Evolutionary conservation across 306 rosid species (phyloP).

Genomic region (Quercus bicolor): DNA sequence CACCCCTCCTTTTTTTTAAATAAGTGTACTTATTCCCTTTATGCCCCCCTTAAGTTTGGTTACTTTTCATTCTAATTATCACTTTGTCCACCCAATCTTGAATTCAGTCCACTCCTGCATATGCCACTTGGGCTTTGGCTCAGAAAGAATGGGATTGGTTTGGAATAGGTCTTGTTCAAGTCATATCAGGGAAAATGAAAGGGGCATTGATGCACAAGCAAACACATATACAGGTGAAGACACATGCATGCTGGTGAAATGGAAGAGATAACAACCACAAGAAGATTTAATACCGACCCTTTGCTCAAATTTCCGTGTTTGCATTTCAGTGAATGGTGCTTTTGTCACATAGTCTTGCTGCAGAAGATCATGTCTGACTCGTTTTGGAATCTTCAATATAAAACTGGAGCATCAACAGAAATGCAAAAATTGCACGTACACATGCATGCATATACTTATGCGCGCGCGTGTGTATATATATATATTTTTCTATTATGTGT

Average conservation of each 20-base stretch:
- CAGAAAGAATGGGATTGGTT: background rate
- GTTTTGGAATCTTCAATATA: constrained; percentile 49
- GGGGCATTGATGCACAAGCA: constrained; percentile 1
- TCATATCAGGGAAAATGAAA: constrained; percentile 1
- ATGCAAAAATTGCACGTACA: constrained; percentile 14
- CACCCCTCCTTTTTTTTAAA: too few relatives aligned
- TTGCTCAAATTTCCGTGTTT: constrained; percentile 38
- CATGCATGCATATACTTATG: background rate
- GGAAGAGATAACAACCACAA: background rate
- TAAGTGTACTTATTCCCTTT: too few relatives aligned
- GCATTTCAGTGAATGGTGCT: constrained; percentile 40
- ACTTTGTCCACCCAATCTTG: too few relatives aligned
- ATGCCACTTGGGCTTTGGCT: background rate
- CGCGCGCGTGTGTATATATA: too few relatives aligned
- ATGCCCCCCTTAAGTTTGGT: too few relatives aligned
- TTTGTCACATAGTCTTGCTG: constrained; percentile 38
- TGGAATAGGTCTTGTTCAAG: background rate
- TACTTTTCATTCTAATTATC: too few relatives aligned
- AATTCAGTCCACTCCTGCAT: too few relatives aligned
- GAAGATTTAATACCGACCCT: constrained; percentile 45
- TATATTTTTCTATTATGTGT: background rate
- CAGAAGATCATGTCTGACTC: constrained; percentile 44
- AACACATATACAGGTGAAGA: background rate
- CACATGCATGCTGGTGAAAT: background rate
- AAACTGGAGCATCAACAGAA: constrained; percentile 22